Evolutionary conservation across 306 rosid genomes (phyloP).

Genomic region (Dryas drummondii): DNA sequence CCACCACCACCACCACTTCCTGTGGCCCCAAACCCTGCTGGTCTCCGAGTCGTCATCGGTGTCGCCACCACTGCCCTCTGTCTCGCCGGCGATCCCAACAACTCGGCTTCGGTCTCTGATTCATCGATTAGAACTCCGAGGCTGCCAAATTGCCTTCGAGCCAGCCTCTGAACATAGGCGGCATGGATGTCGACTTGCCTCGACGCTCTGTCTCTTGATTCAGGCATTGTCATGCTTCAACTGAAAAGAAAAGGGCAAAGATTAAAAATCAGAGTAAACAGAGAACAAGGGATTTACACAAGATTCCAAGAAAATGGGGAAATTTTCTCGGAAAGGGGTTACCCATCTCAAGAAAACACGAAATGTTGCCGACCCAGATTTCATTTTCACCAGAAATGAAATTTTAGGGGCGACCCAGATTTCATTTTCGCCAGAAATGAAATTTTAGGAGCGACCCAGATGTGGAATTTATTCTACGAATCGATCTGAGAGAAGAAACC

Average conservation of each 20-base stretch:
- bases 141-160: conserved; percentile 16
- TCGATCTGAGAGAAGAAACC: not conserved
- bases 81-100: conserved; percentile 26
- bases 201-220: conserved; percentile 56
- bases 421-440: too few relatives aligned
- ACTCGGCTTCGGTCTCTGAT: not conserved
- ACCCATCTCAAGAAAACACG: not conserved
- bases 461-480: not conserved
- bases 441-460: not conserved
- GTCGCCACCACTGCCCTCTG: conserved; percentile 6
- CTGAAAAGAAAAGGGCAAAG: not conserved
- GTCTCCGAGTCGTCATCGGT: not conserved
- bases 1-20: conserved; percentile 25
- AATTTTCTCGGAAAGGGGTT: not conserved
- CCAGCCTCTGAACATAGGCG: conserved; percentile 30
- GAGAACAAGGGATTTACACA: not conserved
- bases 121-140: conserved; percentile 23
- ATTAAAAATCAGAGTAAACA: not conserved
- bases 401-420: not conserved
- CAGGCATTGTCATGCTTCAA: conserved; percentile 47
- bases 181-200: conserved; percentile 43
- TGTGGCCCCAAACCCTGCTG: conserved; percentile 26
- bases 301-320: not conserved
- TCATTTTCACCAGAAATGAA: not conserved
- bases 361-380: not conserved